Base-by-base conservation (phyloP, 495 filamentous ascomycete species). In the Xylaria flabelliformis region DNA sequence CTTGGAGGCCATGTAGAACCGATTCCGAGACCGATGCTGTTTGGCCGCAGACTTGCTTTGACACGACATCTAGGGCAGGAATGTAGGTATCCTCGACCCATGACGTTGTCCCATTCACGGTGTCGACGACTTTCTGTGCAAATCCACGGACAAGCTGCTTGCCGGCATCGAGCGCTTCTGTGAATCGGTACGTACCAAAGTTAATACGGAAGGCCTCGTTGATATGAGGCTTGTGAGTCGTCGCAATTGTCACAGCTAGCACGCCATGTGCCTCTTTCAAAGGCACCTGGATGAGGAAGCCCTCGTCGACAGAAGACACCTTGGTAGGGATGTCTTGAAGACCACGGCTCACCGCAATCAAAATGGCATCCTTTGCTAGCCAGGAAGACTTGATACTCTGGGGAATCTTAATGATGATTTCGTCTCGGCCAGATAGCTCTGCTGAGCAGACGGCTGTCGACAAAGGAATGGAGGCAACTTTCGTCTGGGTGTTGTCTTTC, bases 191-290 rank as follows among this genome's bases (percentile, higher is more conserved):
- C 69, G 72, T 82, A 41, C 83, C 84, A 64, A 86, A 83, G 68
- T 85, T 76, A 8, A 86, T 73, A 32, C 78, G 76, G 63, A 83
- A 84, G 0, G 83, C 83, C 75, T 86, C 82, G 68, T 85, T 83
- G 63, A 85, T 79, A 73, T 79, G 83, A 24, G 85, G 84, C 48
- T 76, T 81, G 63, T 79, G 78, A 24, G 76, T 83, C 3, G 83
- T 85, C 56, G 81, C 79, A 48, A 87, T 82, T 0, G 81, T 79
- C 24, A 87, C 78, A 58, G 81, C 82, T 26, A 87, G 58, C 34
- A 80, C 72, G 41, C 82, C 84, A 34, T 85, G 70, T 19, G 83
- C 83, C 32, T 85, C 82, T 36, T 79, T 80, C 12, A 74, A 64
- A 24, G 71, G 69, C 44, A 87, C 75, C 63, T 82, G 80, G n/a